Base-by-base conservation (phyloP, 495 filamentous ascomycete species). In the Aspergillus incahuasiensis region DNA sequence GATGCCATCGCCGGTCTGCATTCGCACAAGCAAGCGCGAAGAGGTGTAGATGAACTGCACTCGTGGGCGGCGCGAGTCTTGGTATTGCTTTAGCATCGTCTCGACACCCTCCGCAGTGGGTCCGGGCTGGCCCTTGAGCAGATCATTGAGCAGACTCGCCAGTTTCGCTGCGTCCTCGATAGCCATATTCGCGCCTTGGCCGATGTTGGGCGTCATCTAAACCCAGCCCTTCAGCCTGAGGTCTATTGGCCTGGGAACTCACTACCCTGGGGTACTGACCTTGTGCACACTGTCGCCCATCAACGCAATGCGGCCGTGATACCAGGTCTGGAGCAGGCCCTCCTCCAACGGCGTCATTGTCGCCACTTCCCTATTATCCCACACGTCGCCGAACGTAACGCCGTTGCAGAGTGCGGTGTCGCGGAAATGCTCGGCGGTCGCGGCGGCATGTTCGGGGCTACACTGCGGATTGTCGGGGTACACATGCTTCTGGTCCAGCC, bases 401-500 rank as follows among this genome's bases (percentile, higher is more conserved):
- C 13, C 34, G 6, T 13, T 46, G 48, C 53, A 48, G n/a, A 56
- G 40, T 15, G 42, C 15, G n/a, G n/a, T n/a, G n/a, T n/a, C n/a
- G n/a, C n/a, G n/a, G n/a, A n/a, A n/a, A n/a, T n/a, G n/a, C n/a
- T n/a, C n/a, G n/a, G n/a, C n/a, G n/a, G n/a, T n/a, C n/a, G n/a
- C n/a, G n/a, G n/a, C n/a, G n/a, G n/a, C n/a, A n/a, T n/a, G n/a
- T n/a, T n/a, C n/a, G n/a, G n/a, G n/a, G n/a, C n/a, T n/a, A n/a
- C n/a, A n/a, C 13, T 32, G 48, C 12, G 54, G 54, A 22, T 65
- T 59, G 2, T 63, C 49, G 19, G 56, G 18, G 22, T 55, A 39
- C 4, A 55, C 22, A 34, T 70, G 67, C 18, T 45, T 60, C 46
- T 70, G 60, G 40, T 74, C 70, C 16, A 79, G 53, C 43, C 75